Percentiles rank a stretch among this genome's conserved stretches.
Evolutionary conservation across 2,329 filamentous ascomycete species (phyloP).

Genomic region (Xylaria arbuscula): DNA sequence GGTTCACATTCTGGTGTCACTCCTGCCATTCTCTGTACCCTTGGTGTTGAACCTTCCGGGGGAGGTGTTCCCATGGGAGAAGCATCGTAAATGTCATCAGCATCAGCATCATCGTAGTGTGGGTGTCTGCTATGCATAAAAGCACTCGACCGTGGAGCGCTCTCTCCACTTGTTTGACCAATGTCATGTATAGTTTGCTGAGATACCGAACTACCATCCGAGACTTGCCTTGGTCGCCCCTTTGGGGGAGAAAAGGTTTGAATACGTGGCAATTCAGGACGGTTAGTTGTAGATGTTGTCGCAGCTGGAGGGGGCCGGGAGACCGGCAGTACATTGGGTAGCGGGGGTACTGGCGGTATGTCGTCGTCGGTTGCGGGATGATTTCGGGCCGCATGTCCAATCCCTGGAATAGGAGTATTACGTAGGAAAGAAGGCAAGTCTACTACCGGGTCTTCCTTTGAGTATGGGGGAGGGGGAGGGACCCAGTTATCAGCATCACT

Average conservation of each 20-base stretch:
- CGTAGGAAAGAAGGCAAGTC: constrained; percentile 68
- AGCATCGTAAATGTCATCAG: constrained; percentile 48
- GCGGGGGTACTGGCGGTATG: constrained; percentile 42
- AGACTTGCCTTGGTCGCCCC: constrained; percentile 39
- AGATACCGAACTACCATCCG: constrained; percentile 35
- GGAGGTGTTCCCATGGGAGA: constrained; percentile 44
- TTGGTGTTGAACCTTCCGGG: constrained; percentile 38
- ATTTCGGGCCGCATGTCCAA: constrained; percentile 31
- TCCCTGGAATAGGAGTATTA: constrained; percentile 57
- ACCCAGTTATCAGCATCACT: constrained; percentile 92
- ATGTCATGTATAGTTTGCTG: constrained; percentile 30
- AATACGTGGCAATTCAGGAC: constrained; percentile 48
- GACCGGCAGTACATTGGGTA: constrained; percentile 30
- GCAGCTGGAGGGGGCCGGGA: constrained; percentile 27
- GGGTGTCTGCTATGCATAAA: constrained; percentile 10
- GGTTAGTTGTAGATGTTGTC: constrained; percentile 29
- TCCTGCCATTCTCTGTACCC: constrained; percentile 46
- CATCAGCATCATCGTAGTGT: constrained; percentile 26
- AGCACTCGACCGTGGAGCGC: neutral
- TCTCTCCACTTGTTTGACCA: constrained; percentile 21
- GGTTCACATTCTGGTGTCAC: constrained; percentile 41
- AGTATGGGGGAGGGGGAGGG: constrained; percentile 84
- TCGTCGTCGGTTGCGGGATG: constrained; percentile 16
- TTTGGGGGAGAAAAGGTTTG: constrained; percentile 43
- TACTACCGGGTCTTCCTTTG: constrained; percentile 67